These are phyloP conservation scores for Xanthoparmelia taractica DNA, from an alignment of 495 filamentous ascomycete genomes.

Conservation along the genomic window DNA sequence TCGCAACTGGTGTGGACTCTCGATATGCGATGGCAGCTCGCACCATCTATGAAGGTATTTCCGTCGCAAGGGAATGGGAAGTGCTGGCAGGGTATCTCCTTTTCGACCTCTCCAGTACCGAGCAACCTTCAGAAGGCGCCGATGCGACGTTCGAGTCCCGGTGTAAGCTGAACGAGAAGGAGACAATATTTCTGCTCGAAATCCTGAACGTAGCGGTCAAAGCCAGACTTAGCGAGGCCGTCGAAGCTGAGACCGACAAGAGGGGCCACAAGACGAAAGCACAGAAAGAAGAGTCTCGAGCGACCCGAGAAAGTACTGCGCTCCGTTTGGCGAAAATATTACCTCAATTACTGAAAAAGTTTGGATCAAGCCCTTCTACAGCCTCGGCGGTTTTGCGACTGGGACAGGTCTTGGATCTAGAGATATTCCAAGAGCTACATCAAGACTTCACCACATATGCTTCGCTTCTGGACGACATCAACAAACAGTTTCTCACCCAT, in stretches of 20 bases:
- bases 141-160: constrained; percentile 51
- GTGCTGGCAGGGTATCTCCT: constrained; percentile 80
- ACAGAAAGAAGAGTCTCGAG: constrained; percentile 50
- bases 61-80: constrained; percentile 79
- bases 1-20: constrained; percentile 57
- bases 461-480: constrained; percentile 83
- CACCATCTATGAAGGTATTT: constrained; percentile 71
- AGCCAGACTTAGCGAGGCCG: constrained; percentile 50
- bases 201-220: constrained; percentile 75
- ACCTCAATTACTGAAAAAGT: constrained; percentile 82
- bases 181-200: constrained; percentile 80
- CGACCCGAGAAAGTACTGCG: constrained; percentile 65
- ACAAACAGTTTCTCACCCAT: constrained; percentile 85
- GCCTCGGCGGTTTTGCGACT: constrained; percentile 77
- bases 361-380: constrained; percentile 76
- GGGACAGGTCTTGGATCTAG: constrained; percentile 79
- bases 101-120: constrained; percentile 70
- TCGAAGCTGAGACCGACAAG: constrained; percentile 50
- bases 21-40: constrained; percentile 79
- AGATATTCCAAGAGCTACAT: constrained; percentile 80
- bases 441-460: constrained; percentile 76
- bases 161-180: constrained; percentile 65
- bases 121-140: constrained; percentile 42
- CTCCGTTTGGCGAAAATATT: constrained; percentile 67
- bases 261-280: constrained; percentile 57